A percentile compares a stretch with the other conserved stretches of the same genome.
phyloP scores from a whole-genome alignment of 352 stramenopile species.

The Globisporangium takayamanum region DNA sequence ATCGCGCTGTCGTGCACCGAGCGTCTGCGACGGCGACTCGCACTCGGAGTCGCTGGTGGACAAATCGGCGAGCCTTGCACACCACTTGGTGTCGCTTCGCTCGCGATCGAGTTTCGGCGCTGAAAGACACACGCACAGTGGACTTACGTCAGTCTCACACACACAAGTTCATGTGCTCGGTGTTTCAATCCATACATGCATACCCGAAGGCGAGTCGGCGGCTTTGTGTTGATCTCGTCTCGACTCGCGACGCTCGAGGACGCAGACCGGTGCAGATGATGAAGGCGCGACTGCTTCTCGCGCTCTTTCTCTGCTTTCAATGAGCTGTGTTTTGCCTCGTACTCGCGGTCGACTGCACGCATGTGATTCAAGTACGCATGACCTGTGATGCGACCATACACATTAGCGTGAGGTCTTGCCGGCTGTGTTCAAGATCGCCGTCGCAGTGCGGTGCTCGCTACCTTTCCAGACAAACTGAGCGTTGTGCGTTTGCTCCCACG shows the following conservation, averaged over 20 bases:
- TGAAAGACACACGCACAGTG: not conserved
- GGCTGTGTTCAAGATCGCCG: not conserved
- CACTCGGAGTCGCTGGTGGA: not conserved
- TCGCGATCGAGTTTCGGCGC: constrained; percentile 12
- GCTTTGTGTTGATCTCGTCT: constrained; percentile 4
- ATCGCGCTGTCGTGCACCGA: not conserved
- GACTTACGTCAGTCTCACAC: too few species aligned
- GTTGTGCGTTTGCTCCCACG: constrained; percentile 30
- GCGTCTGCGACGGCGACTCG: constrained; percentile 6
- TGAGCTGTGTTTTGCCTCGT: constrained; percentile 8
- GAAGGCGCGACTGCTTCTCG: constrained; percentile 4
- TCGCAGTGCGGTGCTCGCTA: constrained; percentile 2
- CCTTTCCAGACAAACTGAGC: constrained; percentile 33
- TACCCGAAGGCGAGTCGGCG: constrained; percentile 10
- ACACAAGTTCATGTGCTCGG: too few species aligned
- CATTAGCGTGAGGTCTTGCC: not conserved
- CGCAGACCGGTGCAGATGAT: constrained; percentile 1
- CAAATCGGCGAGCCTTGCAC: not conserved
- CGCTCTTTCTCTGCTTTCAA: constrained; percentile 11
- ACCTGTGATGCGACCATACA: constrained; percentile 8
- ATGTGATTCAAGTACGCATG: constrained; percentile 31
- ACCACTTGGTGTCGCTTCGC: constrained; percentile 1
- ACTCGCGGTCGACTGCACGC: constrained; percentile 14
- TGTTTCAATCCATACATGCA: not conserved
- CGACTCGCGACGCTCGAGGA: constrained; percentile 1